Percentiles rank a stretch among this genome's conserved stretches.
These are phyloP conservation scores for Ilyonectria robusta DNA, from an alignment of 2,329 filamentous ascomycete genomes.

Conservation along the genomic window DNA sequence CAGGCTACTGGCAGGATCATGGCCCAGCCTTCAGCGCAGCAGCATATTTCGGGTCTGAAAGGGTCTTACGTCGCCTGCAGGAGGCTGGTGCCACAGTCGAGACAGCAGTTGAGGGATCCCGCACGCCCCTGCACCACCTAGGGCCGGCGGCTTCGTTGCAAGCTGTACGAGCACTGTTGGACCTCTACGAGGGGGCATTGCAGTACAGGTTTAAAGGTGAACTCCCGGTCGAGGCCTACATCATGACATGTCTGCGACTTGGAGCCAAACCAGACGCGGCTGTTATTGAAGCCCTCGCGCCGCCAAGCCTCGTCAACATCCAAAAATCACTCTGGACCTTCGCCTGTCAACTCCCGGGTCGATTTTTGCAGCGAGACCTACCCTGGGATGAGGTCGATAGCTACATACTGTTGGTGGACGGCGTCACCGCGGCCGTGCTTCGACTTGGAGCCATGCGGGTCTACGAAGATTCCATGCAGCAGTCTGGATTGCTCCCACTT, in stretches of 20 bases:
- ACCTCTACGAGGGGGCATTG: not conserved
- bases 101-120: not conserved
- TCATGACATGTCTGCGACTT: not conserved
- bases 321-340: constrained; percentile 13
- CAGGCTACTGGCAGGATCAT: constrained; percentile 2
- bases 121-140: constrained; percentile 1
- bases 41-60: not conserved
- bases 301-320: not conserved
- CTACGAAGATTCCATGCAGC: too few species aligned
- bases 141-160: too few species aligned
- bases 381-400: too few species aligned
- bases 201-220: not conserved
- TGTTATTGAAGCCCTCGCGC: not conserved
- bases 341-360: not conserved
- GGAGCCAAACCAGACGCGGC: fast-evolving
- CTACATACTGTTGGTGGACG: too few species aligned
- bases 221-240: constrained; percentile 6
- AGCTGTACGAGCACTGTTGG: not conserved
- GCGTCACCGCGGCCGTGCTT: too few species aligned
- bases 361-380: not conserved
- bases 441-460: too few species aligned
- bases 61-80: not conserved
- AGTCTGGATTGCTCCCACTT: too few species aligned
- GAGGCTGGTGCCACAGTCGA: not conserved
- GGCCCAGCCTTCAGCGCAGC: constrained; percentile 1